Evolutionary conservation across 1,284 basidiomycete species (phyloP).

Genomic region (Puccinia triticina): DNA sequence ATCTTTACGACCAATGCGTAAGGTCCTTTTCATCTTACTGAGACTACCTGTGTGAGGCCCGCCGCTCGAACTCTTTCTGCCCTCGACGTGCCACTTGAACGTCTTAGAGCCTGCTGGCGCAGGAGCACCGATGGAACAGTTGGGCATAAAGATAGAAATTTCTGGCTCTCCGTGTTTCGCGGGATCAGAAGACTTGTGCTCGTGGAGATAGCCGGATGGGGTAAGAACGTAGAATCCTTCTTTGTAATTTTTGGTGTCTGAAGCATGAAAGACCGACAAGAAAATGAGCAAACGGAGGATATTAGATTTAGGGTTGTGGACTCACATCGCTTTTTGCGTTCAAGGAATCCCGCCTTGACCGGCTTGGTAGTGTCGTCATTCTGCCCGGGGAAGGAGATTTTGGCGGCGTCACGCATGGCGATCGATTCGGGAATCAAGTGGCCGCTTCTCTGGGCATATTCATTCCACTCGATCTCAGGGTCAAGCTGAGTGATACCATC

Average conservation of each 20-base stretch:
- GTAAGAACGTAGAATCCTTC: conserved; percentile 57
- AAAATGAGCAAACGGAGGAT: conserved; percentile 67
- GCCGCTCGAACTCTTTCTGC: conserved; percentile 51
- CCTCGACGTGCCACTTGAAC: conserved; percentile 55
- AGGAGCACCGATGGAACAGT: conserved; percentile 55
- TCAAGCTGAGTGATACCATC: conserved; percentile 80
- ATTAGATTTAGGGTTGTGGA: not conserved
- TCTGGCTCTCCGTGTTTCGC: conserved; percentile 54
- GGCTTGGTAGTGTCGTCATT: conserved; percentile 54
- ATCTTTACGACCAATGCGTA: conserved; percentile 57
- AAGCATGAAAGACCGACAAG: not conserved
- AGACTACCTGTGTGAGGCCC: conserved; percentile 31
- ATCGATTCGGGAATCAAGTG: conserved; percentile 87
- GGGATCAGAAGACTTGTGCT: conserved; percentile 55
- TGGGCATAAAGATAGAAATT: conserved; percentile 57
- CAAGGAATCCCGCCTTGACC: conserved; percentile 55
- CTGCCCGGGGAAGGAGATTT: conserved; percentile 56
- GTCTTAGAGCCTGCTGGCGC: conserved; percentile 52
- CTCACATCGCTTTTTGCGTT: conserved; percentile 83
- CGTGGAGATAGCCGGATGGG: conserved; percentile 57
- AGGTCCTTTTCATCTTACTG: conserved; percentile 55
- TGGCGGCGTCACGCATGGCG: conserved; percentile 53
- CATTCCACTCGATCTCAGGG: conserved; percentile 94
- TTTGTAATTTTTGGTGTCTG: conserved; percentile 52
- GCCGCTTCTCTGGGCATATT: conserved; percentile 89